Conservation (phyloP, 805 yeast species). For the Teunomyces tritomae region DNA sequence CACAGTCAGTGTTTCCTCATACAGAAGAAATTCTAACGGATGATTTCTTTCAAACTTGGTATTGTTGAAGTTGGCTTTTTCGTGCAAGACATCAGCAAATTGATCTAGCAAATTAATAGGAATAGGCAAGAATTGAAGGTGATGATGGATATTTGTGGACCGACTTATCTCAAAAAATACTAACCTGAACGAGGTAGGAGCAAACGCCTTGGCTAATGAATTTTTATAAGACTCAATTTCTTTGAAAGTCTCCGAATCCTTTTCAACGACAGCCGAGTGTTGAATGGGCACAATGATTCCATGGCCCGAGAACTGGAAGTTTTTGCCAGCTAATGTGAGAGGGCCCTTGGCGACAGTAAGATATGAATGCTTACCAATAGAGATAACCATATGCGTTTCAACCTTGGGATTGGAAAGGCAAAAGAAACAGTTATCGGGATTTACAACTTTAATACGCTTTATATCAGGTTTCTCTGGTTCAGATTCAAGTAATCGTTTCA, state of each 20-base stretch:
- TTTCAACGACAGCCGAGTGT: conserved; percentile 50
- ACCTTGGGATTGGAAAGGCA: conserved; percentile 78
- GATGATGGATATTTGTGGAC: conserved; percentile 65
- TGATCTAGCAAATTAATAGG: conserved; percentile 40
- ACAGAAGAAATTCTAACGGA: conserved; percentile 40
- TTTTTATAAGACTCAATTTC: conserved; percentile 40
- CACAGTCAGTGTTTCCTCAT: conserved; percentile 18
- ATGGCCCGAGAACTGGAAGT: conserved; percentile 70
- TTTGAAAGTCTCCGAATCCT: conserved; percentile 42
- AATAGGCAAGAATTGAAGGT: conserved; percentile 74
- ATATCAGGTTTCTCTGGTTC: not conserved
- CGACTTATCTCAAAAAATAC: conserved; percentile 72
- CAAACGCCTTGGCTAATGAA: conserved; percentile 50
- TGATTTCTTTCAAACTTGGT: conserved; percentile 44
- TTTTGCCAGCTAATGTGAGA: conserved; percentile 49
- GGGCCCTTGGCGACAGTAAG: conserved; percentile 88
- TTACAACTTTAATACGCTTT: conserved; percentile 40
- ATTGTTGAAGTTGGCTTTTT: conserved; percentile 44
- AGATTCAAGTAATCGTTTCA: conserved; percentile 13
- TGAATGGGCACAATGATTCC: conserved; percentile 76
- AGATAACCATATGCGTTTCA: conserved; percentile 75
- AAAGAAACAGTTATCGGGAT: conserved; percentile 71
- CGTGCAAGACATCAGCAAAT: conserved; percentile 47
- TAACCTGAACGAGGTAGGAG: conserved; percentile 37
- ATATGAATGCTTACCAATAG: conserved; percentile 67